Percentiles rank a stretch among this genome's conserved stretches.
Evolutionary conservation across 768 basidiomycete genomes (phyloP).

Genomic region (Suillus americanus): DNA sequence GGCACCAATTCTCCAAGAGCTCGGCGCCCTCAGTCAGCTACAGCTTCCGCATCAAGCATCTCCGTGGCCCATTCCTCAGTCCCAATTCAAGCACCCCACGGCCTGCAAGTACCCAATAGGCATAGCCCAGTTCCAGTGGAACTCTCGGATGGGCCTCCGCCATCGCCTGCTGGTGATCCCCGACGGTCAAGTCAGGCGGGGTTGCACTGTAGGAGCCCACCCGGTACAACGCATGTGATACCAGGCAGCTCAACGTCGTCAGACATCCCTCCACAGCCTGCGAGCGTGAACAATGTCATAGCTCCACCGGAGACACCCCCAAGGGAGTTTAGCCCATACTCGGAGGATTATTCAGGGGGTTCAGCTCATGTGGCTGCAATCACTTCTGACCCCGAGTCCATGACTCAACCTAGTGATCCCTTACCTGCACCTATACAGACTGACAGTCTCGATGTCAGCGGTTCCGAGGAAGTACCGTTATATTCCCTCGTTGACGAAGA

Average conservation of each 20-base stretch:
- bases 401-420: neutral
- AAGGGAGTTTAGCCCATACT: neutral
- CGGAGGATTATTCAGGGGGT: neutral
- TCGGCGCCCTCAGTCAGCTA: slow-evolving; percentile 2
- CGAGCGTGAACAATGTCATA: neutral
- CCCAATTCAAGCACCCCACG: neutral
- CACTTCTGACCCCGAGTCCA: neutral
- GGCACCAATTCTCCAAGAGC: neutral
- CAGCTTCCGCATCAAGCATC: slow-evolving; percentile 2
- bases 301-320: neutral
- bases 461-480: slow-evolving; percentile 20
- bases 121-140: neutral
- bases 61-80: neutral
- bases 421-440: neutral
- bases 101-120: neutral
- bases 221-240: no score
- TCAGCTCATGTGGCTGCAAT: neutral
- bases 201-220: neutral
- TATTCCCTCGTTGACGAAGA: slow-evolving; percentile 25
- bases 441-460: slow-evolving; percentile 1
- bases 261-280: neutral
- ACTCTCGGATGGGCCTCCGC: neutral
- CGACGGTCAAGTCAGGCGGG: neutral
- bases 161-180: neutral
- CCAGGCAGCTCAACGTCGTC: neutral